phyloP scores from a whole-genome alignment of 495 filamentous ascomycete species.

The Lasiosphaeris hirsuta region DNA sequence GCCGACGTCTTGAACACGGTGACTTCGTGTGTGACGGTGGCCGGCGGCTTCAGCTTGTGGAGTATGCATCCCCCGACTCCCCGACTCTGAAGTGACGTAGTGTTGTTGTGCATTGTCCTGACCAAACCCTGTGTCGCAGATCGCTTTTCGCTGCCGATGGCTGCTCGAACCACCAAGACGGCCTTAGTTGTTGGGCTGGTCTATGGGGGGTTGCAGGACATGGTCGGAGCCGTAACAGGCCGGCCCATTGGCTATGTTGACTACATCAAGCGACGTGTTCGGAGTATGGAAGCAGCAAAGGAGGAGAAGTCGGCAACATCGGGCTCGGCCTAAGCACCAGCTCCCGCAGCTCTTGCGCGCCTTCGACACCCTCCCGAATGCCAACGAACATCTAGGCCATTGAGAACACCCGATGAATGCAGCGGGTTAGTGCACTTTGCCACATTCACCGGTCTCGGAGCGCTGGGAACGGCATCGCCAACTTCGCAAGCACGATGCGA shows the following conservation, averaged over 20 bases:
- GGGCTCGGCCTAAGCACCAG: background rate
- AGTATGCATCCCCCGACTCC: conserved; percentile 51
- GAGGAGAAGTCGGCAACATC: conserved; percentile 52
- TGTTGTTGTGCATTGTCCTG: conserved; percentile 6
- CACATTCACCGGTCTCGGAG: background rate
- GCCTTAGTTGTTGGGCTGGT: conserved; percentile 72
- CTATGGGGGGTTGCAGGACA: conserved; percentile 78
- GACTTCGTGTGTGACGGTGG: conserved; percentile 73
- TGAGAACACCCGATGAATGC: too few relatives aligned
- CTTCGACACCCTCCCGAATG: background rate
- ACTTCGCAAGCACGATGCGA: background rate
- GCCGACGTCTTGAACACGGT: conserved; percentile 73
- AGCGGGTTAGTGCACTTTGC: background rate
- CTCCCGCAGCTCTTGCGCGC: background rate
- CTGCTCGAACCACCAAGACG: conserved; percentile 77
- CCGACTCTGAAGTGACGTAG: background rate
- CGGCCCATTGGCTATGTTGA: conserved; percentile 70
- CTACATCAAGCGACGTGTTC: conserved; percentile 43
- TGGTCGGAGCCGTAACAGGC: conserved; percentile 51
- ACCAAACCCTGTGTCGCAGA: conserved; percentile 45
- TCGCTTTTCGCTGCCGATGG: conserved; percentile 74
- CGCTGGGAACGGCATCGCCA: background rate
- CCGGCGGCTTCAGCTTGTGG: conserved; percentile 82
- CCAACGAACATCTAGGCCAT: too few relatives aligned
- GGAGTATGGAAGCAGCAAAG: conserved; percentile 10